Evolutionary conservation across 2,329 filamentous ascomycete species (phyloP), one percentile per base, ranked within the genome.

Genomic region (Xenoacremonium recifei): DNA sequence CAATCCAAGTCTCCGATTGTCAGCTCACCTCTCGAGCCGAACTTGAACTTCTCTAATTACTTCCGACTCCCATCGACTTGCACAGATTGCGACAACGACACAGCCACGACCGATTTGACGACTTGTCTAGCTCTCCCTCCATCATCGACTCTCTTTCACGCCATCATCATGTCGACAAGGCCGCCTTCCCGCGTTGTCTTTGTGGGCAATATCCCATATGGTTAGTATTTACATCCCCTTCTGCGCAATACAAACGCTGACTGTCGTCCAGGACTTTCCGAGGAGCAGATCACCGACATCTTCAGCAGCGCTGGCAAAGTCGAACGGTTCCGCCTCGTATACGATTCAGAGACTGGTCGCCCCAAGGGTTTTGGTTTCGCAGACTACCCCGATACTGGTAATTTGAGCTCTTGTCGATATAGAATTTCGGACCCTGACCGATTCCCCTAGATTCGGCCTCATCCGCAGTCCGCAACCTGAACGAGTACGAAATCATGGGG

Each of bases 311-410:
- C 88, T 39, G 93, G 93, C 44, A 88, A 91, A 52, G 92, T 97
- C 2, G 76, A 95, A 45, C 92, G 87, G 63, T 97, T 97, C 65
- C 83, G 92, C 39, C 78, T 97, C 36, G 92, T 97, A 51, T 95
- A 96, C 68, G 95, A 97, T 70, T 87, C 90, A 39, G 92, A 97
- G 60, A 96, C 91, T 3, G 91, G 92, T 31, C 84, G 89, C 42
- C 91, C 93, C 1, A 97, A 96, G 67, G 93, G 93, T 15, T 99
- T 96, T 64, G 93, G 93, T 25, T 99, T 97, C 59, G 88, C 91
- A 59, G 92, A 97, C 64, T 99, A 95, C 62, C 87, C 89, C 41
- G 93, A 97, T 61, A 84, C 88, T 45, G 92, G 95, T 79, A 77
- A 25, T n/a, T n/a, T n/a, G n/a, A 65, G 45, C 33, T 15, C 7